Evolutionary conservation across 1,284 basidiomycete species (phyloP).

Genomic region (Singerocomus rubriflavus): DNA sequence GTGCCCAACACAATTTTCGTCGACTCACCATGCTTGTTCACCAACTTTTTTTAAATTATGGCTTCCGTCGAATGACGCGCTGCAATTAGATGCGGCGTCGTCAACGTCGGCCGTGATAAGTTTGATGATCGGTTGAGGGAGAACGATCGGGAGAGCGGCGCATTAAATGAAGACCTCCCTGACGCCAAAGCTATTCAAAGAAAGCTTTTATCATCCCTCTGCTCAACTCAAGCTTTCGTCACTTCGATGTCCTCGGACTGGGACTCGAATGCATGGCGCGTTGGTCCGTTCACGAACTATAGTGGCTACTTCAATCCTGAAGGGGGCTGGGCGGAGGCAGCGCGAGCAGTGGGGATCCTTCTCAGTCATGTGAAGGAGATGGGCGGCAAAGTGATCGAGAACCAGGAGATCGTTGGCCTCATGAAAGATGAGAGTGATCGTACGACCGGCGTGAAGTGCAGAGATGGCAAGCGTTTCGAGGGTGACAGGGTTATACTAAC

Average conservation of each 20-base stretch:
- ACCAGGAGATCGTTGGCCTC: conserved; percentile 56
- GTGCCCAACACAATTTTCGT: neutral
- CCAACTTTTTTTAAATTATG: neutral
- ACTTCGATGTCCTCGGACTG: conserved; percentile 10
- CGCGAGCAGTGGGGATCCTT: conserved; percentile 60
- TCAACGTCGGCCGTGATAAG: conserved; percentile 19
- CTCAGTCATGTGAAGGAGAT: conserved; percentile 54
- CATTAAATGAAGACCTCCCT: conserved; percentile 42
- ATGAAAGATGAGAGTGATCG: conserved; percentile 35
- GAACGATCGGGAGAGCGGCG: conserved; percentile 59
- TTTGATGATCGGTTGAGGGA: conserved; percentile 42
- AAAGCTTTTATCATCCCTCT: conserved; percentile 30
- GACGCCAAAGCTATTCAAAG: conserved; percentile 24
- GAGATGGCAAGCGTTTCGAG: conserved; percentile 53
- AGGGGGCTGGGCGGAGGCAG: conserved; percentile 85
- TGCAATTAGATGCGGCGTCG: conserved; percentile 23
- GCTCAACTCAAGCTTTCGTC: neutral
- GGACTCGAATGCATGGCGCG: neutral
- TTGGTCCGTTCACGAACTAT: conserved; percentile 35
- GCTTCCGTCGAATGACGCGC: neutral
- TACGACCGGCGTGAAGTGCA: conserved; percentile 63
- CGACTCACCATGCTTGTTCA: neutral
- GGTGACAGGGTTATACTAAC: conserved; percentile 66
- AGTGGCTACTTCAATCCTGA: conserved; percentile 71
- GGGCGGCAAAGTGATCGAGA: conserved; percentile 60